Evolutionary conservation across 2,329 filamentous ascomycete genomes (phyloP).

Genomic region (Blastomyces gilchristii): DNA sequence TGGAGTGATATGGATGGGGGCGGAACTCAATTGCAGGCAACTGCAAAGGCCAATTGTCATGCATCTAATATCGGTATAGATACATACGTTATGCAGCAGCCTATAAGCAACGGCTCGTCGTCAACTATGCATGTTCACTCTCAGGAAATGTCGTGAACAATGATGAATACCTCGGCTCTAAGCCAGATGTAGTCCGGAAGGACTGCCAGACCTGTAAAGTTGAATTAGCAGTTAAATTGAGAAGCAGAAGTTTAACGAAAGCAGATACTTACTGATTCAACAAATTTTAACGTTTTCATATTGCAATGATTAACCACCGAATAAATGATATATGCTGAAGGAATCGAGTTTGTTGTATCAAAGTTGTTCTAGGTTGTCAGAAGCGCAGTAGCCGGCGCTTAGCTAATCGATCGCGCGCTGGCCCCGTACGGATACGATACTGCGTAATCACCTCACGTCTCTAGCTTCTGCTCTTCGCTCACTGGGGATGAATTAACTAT

Average conservation of each 20-base stretch:
- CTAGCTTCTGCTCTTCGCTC: neutral
- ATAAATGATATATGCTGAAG: neutral
- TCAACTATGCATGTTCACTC: neutral
- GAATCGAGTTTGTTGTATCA: too few relatives aligned
- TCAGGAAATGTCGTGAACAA: neutral
- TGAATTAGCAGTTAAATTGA: conserved; percentile 7
- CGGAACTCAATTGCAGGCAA: neutral
- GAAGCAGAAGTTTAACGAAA: conserved; percentile 14
- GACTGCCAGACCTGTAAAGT: conserved; percentile 63
- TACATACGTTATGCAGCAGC: conserved; percentile 34
- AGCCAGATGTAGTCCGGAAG: conserved; percentile 72
- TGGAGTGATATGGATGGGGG: neutral
- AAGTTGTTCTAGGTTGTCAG: neutral
- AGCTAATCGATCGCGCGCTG: neutral
- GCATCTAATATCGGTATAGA: neutral
- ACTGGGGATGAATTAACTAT: too few relatives aligned
- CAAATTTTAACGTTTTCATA: conserved; percentile 52
- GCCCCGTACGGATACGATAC: too few relatives aligned
- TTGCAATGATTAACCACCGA: conserved; percentile 9
- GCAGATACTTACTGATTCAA: conserved; percentile 47
- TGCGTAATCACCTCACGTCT: neutral
- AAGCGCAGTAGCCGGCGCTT: neutral
- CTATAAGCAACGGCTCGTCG: conserved; percentile 12
- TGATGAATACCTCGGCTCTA: conserved; percentile 66
- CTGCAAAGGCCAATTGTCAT: neutral